These are phyloP conservation scores for Aspergillus persii DNA, from an alignment of 2,329 filamentous ascomycete species.

Conservation along the genomic window DNA sequence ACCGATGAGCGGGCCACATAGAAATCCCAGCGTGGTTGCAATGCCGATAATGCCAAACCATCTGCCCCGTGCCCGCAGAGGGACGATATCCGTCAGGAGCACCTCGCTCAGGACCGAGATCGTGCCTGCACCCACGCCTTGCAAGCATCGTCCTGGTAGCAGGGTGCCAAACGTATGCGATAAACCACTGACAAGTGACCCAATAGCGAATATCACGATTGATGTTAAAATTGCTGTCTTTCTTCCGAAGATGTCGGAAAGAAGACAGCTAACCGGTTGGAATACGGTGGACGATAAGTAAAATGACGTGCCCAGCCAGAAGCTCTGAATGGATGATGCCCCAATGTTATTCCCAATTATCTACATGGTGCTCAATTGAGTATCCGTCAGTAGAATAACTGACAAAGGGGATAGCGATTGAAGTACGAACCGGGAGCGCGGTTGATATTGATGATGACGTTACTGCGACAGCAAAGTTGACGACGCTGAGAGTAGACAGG, in stretches of 20 bases:
- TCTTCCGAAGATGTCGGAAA: conserved; percentile 51
- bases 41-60: conserved; percentile 41
- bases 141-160: conserved; percentile 46
- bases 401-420: too few relatives aligned
- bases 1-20: conserved; percentile 42
- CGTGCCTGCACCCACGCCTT: conserved; percentile 47
- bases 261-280: conserved; percentile 49
- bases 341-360: too few relatives aligned
- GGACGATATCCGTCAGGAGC: conserved; percentile 46
- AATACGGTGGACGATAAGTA: too few relatives aligned
- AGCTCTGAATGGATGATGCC: too few relatives aligned
- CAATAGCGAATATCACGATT: conserved; percentile 45
- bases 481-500: too few relatives aligned
- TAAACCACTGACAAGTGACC: conserved; percentile 43
- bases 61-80: conserved; percentile 38
- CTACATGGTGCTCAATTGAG: too few relatives aligned
- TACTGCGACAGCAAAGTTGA: too few relatives aligned
- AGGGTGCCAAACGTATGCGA: conserved; percentile 46
- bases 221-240: conserved; percentile 40
- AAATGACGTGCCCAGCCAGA: too few relatives aligned
- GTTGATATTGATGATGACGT: too few relatives aligned
- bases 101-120: conserved; percentile 45
- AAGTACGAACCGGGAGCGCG: too few relatives aligned
- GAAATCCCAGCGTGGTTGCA: conserved; percentile 42
- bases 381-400: too few relatives aligned